A percentile compares a stretch with the other conserved stretches of the same genome.
Evolutionary conservation across 2,329 filamentous ascomycete genomes (phyloP).

Genomic region (Colletotrichum sp.): DNA sequence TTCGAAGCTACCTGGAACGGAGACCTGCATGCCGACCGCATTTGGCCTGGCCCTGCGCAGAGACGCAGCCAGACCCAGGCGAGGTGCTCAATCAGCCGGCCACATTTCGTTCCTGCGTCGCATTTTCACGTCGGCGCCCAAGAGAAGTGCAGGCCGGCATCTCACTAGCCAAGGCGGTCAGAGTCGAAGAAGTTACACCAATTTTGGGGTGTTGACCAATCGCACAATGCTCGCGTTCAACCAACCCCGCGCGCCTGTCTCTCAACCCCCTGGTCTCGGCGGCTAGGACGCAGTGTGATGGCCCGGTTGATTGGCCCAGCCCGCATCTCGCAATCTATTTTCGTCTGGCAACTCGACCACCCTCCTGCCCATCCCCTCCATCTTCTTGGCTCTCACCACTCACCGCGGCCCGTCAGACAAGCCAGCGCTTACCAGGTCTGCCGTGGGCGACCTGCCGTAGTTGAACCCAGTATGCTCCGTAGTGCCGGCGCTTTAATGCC

Average conservation of each 20-base stretch:
- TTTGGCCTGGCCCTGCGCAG: background rate
- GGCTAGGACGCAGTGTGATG: constrained; percentile 36
- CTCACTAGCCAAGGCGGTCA: constrained; percentile 3
- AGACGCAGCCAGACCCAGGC: background rate
- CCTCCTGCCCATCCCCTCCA: constrained; percentile 8
- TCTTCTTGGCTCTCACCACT: constrained; percentile 16
- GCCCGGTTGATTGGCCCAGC: constrained; percentile 30
- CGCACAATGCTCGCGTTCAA: background rate
- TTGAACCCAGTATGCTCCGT: background rate
- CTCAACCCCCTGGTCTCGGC: constrained; percentile 20
- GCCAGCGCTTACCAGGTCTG: constrained; percentile 22
- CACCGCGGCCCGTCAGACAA: background rate
- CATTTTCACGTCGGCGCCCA: background rate
- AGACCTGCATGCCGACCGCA: background rate
- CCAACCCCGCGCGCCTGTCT: constrained; percentile 24
- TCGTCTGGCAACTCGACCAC: constrained; percentile 5
- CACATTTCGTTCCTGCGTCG: background rate
- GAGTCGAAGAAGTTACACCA: background rate
- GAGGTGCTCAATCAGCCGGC: background rate
- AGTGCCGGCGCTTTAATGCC: background rate
- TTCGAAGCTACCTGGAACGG: background rate
- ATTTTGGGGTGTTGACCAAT: constrained; percentile 3
- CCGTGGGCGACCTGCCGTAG: constrained; percentile 1
- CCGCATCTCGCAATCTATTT: constrained; percentile 20
- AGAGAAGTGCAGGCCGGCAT: background rate